Base-by-base conservation (phyloP, 2,329 filamentous ascomycete genomes). In the Apiospora arundinis region DNA sequence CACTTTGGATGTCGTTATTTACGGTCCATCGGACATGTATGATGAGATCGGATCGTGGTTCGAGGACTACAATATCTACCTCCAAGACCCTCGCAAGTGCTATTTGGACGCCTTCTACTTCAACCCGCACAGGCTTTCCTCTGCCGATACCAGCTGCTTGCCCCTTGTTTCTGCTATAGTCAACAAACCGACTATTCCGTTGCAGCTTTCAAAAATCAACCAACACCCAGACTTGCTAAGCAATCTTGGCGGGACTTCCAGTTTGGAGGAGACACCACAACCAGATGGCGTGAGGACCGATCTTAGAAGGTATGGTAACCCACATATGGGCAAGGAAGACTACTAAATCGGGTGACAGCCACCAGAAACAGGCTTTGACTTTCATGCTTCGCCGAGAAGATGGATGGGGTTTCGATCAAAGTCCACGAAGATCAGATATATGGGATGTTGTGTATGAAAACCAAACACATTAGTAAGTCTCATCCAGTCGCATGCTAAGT, bases 291-390 rank as follows among this genome's bases (percentile, higher is more conserved):
- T 74, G 18, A 23, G n/a, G 44, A 75, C 72, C 42, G 42, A 18
- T n/a, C 69, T 66, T 49, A 74, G 52, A 71, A 74, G 63, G 63
- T 67, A 60, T 8, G 28, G 1, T 37, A 11, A 45, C 8, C 4
- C 14, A 18, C 21, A 2, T 37, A 18, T 8, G n/a, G 7, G 0
- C 12, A n/a, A 18, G n/a, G 16, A n/a, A 2, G 1, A 11, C 0
- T n/a, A 32, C 69, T 74, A n/a, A 72, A 71, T 46, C 73, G 68
- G 7, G 25, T 1, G 1, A 37, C n/a, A 79, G 77, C 16, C 76
- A 80, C 69, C 78, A 80, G 68, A 77, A 76, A 68, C 76, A 77
- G 42, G 78, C 78, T 28, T 67, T 80, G 28, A 72, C 71, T 1
- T 79, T 79, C 68, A 77, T 80, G 76, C 68, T 73, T 0, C 68